These are phyloP conservation scores for Beauveria varroae DNA, from an alignment of 2,329 filamentous ascomycete genomes.

Conservation along the genomic window DNA sequence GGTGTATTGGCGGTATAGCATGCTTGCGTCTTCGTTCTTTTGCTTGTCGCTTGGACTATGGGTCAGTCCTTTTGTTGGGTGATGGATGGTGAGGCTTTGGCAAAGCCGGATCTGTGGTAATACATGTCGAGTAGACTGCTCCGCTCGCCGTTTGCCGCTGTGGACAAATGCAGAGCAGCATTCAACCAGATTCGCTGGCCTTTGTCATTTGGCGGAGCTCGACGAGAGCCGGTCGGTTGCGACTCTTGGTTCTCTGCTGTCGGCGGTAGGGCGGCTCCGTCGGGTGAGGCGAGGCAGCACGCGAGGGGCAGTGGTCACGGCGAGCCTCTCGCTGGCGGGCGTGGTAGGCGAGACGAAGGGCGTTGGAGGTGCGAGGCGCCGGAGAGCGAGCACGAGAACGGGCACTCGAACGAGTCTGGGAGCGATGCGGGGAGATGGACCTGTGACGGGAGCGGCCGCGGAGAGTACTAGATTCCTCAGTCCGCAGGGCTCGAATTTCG, in stretches of 20 bases:
- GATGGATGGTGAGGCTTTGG: background rate
- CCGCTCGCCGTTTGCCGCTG: background rate
- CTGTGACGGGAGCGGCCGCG: constrained; percentile 34
- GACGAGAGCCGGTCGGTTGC: constrained; percentile 26
- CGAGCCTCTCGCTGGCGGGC: constrained; percentile 32
- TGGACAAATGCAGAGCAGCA: background rate
- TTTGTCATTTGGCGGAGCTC: constrained; percentile 17
- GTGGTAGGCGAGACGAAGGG: constrained; percentile 31
- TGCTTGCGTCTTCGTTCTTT: background rate
- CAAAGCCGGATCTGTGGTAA: background rate
- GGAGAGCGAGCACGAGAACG: constrained; percentile 26
- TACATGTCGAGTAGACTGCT: background rate
- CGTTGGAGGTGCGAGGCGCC: constrained; percentile 31
- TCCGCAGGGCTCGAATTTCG: constrained; percentile 24
- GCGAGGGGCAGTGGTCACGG: constrained; percentile 37
- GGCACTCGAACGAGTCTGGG: constrained; percentile 22
- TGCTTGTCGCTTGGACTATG: background rate
- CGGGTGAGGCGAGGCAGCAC: constrained; percentile 26
- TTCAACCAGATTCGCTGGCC: background rate
- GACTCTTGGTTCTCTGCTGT: constrained; percentile 31
- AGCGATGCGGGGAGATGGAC: constrained; percentile 28
- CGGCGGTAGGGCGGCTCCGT: constrained; percentile 26
- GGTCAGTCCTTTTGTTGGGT: background rate
- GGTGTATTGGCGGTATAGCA: background rate
- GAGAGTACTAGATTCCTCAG: constrained; percentile 35